These are phyloP conservation scores for Ambrosia hybrid DNA, from an alignment of 140 eudicot genomes.

Conservation along the genomic window DNA sequence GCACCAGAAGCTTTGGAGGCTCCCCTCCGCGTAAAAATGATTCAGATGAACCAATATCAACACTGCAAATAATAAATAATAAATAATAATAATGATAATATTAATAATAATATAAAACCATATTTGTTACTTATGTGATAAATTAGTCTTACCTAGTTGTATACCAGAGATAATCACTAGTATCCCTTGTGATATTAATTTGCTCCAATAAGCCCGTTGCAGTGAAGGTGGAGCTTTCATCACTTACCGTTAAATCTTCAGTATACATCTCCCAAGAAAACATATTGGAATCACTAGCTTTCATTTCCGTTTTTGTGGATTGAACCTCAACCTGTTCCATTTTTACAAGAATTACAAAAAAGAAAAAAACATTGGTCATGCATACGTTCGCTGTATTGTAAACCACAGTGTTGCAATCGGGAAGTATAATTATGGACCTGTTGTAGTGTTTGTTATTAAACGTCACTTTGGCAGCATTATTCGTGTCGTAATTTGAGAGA, in stretches of 20 bases:
- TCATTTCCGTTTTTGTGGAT: conserved; percentile 71
- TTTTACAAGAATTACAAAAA: background rate
- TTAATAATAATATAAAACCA: no score
- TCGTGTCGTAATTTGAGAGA: conserved; percentile 66
- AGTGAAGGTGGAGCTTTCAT: no score
- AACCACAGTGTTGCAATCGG: conserved; percentile 62
- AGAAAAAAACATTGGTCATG: background rate
- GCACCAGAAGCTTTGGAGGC: conserved; percentile 33
- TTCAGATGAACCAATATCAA: conserved; percentile 17
- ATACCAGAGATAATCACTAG: conserved; percentile 52
- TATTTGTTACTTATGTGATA: no score
- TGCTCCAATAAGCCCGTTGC: no score
- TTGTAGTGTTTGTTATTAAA: conserved; percentile 19
- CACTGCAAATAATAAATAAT: conserved; percentile 23
- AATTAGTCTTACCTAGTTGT: conserved; percentile 63
- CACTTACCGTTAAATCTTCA: no score
- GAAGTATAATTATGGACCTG: conserved; percentile 25
- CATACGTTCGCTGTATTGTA: conserved; percentile 85
- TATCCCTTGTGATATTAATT: no score
- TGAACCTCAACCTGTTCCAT: conserved; percentile 70
- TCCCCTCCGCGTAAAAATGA: conserved; percentile 60
- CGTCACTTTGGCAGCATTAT: conserved; percentile 56
- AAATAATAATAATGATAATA: no score
- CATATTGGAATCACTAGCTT: conserved; percentile 7
- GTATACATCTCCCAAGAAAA: no score